Percentiles rank a stretch among this genome's conserved stretches.
Evolutionary conservation across 2,329 filamentous ascomycete species (phyloP).

Genomic region (Trichoderma gracile): DNA sequence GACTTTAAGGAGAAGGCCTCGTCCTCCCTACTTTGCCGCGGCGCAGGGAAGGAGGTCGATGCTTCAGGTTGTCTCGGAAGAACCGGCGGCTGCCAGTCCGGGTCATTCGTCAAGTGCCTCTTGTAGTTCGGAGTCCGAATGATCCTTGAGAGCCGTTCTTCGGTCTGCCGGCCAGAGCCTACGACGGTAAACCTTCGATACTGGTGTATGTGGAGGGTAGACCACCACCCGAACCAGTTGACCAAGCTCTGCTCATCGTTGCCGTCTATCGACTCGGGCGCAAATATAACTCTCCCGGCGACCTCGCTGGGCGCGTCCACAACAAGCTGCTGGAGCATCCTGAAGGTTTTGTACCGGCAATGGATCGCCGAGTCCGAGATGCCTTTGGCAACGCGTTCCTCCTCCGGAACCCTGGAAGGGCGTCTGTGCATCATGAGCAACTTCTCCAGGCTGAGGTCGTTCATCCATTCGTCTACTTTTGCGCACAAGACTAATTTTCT

Average conservation of each 20-base stretch:
- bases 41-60: background rate
- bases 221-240: constrained; percentile 65
- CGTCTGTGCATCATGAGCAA: background rate
- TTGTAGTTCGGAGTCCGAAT: constrained; percentile 38
- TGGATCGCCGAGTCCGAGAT: constrained; percentile 27
- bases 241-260: constrained; percentile 64
- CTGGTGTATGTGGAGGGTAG: constrained; percentile 49
- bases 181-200: constrained; percentile 58
- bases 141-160: constrained; percentile 32
- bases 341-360: constrained; percentile 32
- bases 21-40: background rate
- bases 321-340: constrained; percentile 30
- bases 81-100: constrained; percentile 35
- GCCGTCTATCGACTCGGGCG: constrained; percentile 50
- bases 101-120: constrained; percentile 39
- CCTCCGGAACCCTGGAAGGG: background rate
- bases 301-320: constrained; percentile 25
- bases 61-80: background rate
- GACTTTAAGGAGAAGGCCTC: background rate
- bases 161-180: constrained; percentile 44
- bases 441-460: constrained; percentile 31
- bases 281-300: constrained; percentile 45
- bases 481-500: constrained; percentile 38
- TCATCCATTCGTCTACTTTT: constrained; percentile 36
- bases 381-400: background rate